Evolutionary conservation across 2,329 filamentous ascomycete species (phyloP).

Genomic region (Phaeosphaeriaceae sp.): DNA sequence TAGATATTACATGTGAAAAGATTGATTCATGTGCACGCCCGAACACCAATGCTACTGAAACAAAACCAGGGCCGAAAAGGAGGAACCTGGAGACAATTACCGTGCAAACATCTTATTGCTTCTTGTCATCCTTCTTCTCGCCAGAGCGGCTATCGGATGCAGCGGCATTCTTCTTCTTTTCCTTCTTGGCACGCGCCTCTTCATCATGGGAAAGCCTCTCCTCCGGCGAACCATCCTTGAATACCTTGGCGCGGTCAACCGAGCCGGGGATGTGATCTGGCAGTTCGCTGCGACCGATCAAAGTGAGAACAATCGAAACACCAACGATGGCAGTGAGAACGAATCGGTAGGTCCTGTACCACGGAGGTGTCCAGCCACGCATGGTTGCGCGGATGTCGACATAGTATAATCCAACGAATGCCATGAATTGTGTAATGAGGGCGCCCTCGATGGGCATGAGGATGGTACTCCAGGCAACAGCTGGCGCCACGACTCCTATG

Average conservation of each 20-base stretch:
- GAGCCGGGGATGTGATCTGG: slow-evolving; percentile 57
- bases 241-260: slow-evolving; percentile 57
- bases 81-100: neutral
- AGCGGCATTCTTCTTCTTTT: slow-evolving; percentile 33
- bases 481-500: slow-evolving; percentile 80
- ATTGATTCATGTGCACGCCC: neutral
- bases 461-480: slow-evolving; percentile 88
- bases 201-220: slow-evolving; percentile 42
- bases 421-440: slow-evolving; percentile 82
- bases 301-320: slow-evolving; percentile 76
- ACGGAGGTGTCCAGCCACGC: slow-evolving; percentile 79
- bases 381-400: slow-evolving; percentile 75
- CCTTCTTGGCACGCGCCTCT: slow-evolving; percentile 23
- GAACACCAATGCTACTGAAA: neutral
- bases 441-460: slow-evolving; percentile 85
- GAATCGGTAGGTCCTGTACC: slow-evolving; percentile 92
- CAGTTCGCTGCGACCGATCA: slow-evolving; percentile 84
- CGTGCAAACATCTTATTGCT: neutral
- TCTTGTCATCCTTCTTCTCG: slow-evolving; percentile 4
- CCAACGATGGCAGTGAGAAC: slow-evolving; percentile 91
- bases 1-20: no score
- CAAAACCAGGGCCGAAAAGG: neutral
- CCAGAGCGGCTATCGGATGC: slow-evolving; percentile 15
- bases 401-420: slow-evolving; percentile 87
- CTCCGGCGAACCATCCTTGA: slow-evolving; percentile 50